phyloP scores from a whole-genome alignment of 2,329 filamentous ascomycete genomes.

The Ceratocystis harringtonii region DNA sequence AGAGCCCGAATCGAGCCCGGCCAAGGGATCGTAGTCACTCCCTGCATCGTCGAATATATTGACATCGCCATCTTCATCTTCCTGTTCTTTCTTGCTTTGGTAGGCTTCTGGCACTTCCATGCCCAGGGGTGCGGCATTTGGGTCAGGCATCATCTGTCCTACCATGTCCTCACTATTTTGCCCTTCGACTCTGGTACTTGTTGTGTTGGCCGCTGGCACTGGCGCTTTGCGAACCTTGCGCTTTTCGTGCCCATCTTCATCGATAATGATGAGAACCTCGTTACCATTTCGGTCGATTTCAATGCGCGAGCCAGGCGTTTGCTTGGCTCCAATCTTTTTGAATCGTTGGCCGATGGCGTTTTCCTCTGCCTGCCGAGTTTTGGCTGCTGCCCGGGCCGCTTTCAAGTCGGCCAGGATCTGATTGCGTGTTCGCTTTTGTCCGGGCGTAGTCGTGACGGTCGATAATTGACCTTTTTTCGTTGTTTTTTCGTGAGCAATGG shows the following conservation, averaged over 20 bases:
- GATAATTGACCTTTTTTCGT: conserved; percentile 45
- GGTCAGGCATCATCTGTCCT: conserved; percentile 34
- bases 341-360: conserved; percentile 44
- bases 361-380: conserved; percentile 28
- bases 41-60: conserved; percentile 53
- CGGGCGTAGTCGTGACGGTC: conserved; percentile 35
- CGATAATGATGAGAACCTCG: conserved; percentile 49
- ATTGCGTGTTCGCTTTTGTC: conserved; percentile 48
- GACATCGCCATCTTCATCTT: conserved; percentile 40
- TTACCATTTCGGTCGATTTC: conserved; percentile 46
- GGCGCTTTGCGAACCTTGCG: conserved; percentile 37
- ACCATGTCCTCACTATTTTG: conserved; percentile 25
- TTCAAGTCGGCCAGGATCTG: conserved; percentile 55
- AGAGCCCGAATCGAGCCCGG: conserved; percentile 34
- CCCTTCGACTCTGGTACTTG: not conserved
- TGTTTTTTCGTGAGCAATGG: conserved; percentile 35
- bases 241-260: conserved; percentile 52
- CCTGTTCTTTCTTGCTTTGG: conserved; percentile 30
- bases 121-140: conserved; percentile 42
- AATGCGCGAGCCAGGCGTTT: conserved; percentile 40
- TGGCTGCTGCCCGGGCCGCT: conserved; percentile 45
- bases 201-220: not conserved
- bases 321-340: conserved; percentile 46
- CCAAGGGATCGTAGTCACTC: conserved; percentile 53
- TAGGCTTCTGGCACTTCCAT: conserved; percentile 52